Percentiles rank a stretch among this genome's conserved stretches.
Evolutionary conservation across 345 rosid species (phyloP).

Genomic region (Lepidium aucheri): DNA sequence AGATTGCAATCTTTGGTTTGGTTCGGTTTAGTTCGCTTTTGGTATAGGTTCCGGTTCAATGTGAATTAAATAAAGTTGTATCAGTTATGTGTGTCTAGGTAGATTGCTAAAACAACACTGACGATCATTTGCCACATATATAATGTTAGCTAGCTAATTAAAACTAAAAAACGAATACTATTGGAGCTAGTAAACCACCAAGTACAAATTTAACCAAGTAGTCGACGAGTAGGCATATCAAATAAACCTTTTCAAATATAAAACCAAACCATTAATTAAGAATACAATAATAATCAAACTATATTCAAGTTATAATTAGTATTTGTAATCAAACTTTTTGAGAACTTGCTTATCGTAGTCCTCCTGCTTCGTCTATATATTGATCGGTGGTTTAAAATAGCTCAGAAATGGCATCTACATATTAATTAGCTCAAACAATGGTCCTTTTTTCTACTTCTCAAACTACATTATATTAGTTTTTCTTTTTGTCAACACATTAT

Average conservation of each 20-base stretch:
- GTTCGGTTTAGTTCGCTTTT: no score
- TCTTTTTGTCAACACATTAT: no score
- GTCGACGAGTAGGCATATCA: constrained; percentile 9
- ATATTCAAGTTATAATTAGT: no score
- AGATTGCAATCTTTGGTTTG: no score
- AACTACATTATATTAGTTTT: no score
- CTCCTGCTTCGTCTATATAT: neutral
- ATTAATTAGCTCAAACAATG: neutral
- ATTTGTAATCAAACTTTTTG: neutral
- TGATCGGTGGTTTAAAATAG: neutral
- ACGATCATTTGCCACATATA: neutral
- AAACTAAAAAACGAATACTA: neutral
- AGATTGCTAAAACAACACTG: neutral
- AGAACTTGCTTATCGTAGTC: neutral
- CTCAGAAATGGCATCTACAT: neutral
- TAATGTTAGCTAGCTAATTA: neutral
- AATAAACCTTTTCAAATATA: neutral
- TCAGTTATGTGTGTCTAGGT: neutral
- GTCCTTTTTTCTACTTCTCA: neutral
- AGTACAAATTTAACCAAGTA: constrained; percentile 15
- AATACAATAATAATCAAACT: no score
- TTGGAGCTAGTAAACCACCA: constrained; percentile 15
- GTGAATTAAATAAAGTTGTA: neutral
- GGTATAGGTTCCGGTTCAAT: neutral
- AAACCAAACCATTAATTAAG: no score